These are phyloP conservation scores for Protomyces macrosporus DNA, from an alignment of 1,139 yeast species.

Conservation along the genomic window DNA sequence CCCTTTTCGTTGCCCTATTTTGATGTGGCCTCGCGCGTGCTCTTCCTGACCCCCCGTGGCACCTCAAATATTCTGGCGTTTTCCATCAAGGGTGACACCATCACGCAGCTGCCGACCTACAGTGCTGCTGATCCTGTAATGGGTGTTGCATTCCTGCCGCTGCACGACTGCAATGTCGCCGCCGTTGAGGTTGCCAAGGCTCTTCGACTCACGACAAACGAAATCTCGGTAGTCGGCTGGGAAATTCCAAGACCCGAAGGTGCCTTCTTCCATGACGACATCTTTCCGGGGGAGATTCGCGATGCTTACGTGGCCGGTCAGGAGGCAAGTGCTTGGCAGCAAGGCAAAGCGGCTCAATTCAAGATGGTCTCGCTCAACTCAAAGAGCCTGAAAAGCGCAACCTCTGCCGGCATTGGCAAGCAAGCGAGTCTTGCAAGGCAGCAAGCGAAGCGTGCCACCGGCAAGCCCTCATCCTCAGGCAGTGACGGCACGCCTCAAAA, in stretches of 20 bases:
- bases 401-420: constrained; percentile 10
- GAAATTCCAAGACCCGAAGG: constrained; percentile 20
- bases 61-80: constrained; percentile 90
- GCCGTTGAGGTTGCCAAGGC: constrained; percentile 62
- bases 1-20: constrained; percentile 89
- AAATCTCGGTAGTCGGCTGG: constrained; percentile 18
- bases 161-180: constrained; percentile 65
- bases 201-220: constrained; percentile 31
- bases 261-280: constrained; percentile 24
- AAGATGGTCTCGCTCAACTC: constrained; percentile 7
- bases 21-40: constrained; percentile 71
- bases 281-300: constrained; percentile 9
- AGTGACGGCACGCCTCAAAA: constrained; percentile 5
- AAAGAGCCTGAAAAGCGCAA: constrained; percentile 5
- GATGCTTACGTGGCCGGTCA: constrained; percentile 1
- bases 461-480: not conserved
- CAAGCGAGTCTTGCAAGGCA: constrained; percentile 2
- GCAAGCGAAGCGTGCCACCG: not conserved
- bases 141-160: constrained; percentile 88
- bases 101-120: constrained; percentile 77
- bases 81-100: constrained; percentile 69
- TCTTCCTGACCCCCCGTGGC: constrained; percentile 89
- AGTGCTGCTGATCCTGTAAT: constrained; percentile 90
- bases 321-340: constrained; percentile 2
- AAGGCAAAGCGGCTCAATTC: not conserved